These are phyloP conservation scores for Aspergillus spinulosporus DNA, from an alignment of 2,329 filamentous ascomycete genomes.

Conservation along the genomic window DNA sequence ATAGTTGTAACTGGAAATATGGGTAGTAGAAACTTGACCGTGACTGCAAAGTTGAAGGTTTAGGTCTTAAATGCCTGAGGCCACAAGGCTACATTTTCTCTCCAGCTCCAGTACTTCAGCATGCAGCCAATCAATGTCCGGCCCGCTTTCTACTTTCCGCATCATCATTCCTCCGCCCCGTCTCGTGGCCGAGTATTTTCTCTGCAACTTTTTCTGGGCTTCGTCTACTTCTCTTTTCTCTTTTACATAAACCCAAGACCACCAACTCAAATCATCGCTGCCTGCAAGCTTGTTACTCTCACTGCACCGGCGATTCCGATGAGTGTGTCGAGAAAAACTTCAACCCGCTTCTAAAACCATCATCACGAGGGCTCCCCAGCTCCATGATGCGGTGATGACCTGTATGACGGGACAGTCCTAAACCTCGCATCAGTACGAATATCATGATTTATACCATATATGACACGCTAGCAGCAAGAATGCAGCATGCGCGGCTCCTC, in stretches of 20 bases:
- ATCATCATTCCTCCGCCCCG: slow-evolving; percentile 34
- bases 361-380: slow-evolving; percentile 60
- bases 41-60: slow-evolving; percentile 11
- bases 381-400: slow-evolving; percentile 51
- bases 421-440: background rate
- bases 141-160: slow-evolving; percentile 28
- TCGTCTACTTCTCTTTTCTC: slow-evolving; percentile 23
- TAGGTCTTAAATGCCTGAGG: slow-evolving; percentile 14
- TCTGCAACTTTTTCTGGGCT: slow-evolving; percentile 22
- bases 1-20: slow-evolving; percentile 7
- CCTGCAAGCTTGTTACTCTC: slow-evolving; percentile 47
- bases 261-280: slow-evolving; percentile 74
- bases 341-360: slow-evolving; percentile 77
- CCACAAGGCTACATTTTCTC: background rate
- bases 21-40: slow-evolving; percentile 4
- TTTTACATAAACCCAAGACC: slow-evolving; percentile 58
- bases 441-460: background rate
- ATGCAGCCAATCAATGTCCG: slow-evolving; percentile 30
- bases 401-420: slow-evolving; percentile 44
- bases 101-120: slow-evolving; percentile 11
- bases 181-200: slow-evolving; percentile 19
- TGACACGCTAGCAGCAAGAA: background rate
- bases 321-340: slow-evolving; percentile 67
- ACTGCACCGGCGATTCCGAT: slow-evolving; percentile 71
- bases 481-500: background rate